phyloP scores from a whole-genome alignment of 805 yeast genomes.

The Hanseniaspora taiwanica region DNA sequence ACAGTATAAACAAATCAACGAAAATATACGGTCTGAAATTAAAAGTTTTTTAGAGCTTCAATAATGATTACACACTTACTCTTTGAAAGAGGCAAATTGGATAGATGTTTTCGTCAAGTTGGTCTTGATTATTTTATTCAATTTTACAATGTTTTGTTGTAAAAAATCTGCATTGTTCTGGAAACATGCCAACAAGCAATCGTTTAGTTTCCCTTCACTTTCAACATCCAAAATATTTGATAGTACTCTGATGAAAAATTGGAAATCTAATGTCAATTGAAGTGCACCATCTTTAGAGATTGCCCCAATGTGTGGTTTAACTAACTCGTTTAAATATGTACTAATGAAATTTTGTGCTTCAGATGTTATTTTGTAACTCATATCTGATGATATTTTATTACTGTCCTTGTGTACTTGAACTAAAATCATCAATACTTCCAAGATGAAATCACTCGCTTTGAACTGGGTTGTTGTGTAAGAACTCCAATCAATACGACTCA shows the following conservation, averaged over 20 bases:
- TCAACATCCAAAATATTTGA: slow-evolving; percentile 19
- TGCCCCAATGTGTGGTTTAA: slow-evolving; percentile 31
- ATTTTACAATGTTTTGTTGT: slow-evolving; percentile 17
- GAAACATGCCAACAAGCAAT: slow-evolving; percentile 22
- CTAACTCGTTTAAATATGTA: slow-evolving; percentile 24
- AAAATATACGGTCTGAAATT: slow-evolving; percentile 16
- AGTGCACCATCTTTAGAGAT: slow-evolving; percentile 35
- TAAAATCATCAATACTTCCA: slow-evolving; percentile 34
- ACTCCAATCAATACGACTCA: slow-evolving; percentile 31
- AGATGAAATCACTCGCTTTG: slow-evolving; percentile 34
- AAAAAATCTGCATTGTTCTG: slow-evolving; percentile 16
- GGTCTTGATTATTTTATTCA: slow-evolving; percentile 19
- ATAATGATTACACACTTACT: slow-evolving; percentile 4
- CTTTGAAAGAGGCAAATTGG: slow-evolving; percentile 23
- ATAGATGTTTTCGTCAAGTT: slow-evolving; percentile 18
- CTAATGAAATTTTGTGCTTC: slow-evolving; percentile 29
- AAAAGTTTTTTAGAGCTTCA: slow-evolving; percentile 18
- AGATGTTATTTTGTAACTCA: slow-evolving; percentile 32
- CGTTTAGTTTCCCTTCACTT: slow-evolving; percentile 19
- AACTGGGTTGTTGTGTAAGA: slow-evolving; percentile 20
- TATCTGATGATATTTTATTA: slow-evolving; percentile 32
- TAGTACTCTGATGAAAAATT: slow-evolving; percentile 30
- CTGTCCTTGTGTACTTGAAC: slow-evolving; percentile 42
- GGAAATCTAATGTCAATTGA: slow-evolving; percentile 41
- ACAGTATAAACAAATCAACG: slow-evolving; percentile 12